Base-by-base conservation (phyloP, 352 stramenopile genomes). In the Globisporangium spinosum region DNA sequence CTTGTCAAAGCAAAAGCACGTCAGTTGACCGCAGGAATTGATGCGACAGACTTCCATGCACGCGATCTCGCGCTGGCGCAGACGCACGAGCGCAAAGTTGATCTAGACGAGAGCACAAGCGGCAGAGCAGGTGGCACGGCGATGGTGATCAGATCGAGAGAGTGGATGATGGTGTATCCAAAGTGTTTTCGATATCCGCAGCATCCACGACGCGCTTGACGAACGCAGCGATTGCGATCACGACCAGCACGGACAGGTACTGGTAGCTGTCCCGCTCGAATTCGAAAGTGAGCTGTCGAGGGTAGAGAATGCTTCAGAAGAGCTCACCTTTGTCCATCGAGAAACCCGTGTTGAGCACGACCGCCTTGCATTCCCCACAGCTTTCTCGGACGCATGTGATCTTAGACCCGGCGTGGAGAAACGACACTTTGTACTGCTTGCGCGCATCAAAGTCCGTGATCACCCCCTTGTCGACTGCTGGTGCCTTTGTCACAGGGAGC, bases 1-100 rank as follows among this genome's bases (percentile, higher is more conserved):
- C 74, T 93, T 93, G 74, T 93, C 85, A 40, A 93, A 93, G 69
- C 83, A 91, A 40, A 91, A 91, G 43, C 78, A 89, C 47, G 90
- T 70, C 7, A 93, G 68, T 49, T 93, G 83, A 1, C 85, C 85
- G 2, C 77, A 76, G 27, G 89, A 70, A 65, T 90, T 91, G 68
- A 93, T 78, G 4, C 83, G 79, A 55, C 86, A 70, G 9, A 83
- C 68, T 66, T 93, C 77, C 29, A 92, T 85, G 62, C 84, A 92
- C 56, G 79, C 83, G 29, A 92, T 77, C 23, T 74, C 77, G 15
- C 66, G 65, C 7, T 56, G 1, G 35, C 78, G 63, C 8, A 92
- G 75, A 3, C 82, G 77, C 9, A 67, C 76, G 27, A 88, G 70
- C 1, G 83, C 74, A 49, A 89, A 87, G 25, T 74, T 79, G 32